These are phyloP conservation scores for Gossypium bickii DNA, from an alignment of 345 rosid genomes.

Conservation along the genomic window DNA sequence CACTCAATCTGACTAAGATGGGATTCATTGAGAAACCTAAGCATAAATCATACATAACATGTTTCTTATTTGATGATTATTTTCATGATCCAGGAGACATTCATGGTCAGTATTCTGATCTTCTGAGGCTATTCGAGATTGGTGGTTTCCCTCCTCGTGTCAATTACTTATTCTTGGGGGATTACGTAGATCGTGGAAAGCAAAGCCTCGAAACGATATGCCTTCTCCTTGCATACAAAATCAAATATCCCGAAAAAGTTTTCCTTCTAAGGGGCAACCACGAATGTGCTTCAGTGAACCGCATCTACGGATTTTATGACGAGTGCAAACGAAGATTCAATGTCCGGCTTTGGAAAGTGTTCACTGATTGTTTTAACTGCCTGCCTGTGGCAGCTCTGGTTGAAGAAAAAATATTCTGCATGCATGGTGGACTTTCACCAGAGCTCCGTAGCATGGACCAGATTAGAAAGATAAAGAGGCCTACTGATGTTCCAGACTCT, in stretches of 20 bases:
- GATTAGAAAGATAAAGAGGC: constrained; percentile 64
- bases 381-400: constrained; percentile 81
- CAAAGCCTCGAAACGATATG: constrained; percentile 90
- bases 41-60: background rate
- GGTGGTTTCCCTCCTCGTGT: constrained; percentile 79
- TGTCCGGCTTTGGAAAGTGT: constrained; percentile 68
- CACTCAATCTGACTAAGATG: background rate
- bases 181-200: constrained; percentile 86
- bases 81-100: constrained; percentile 60
- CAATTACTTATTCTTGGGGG: constrained; percentile 86
- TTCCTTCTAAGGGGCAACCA: constrained; percentile 91
- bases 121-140: constrained; percentile 76
- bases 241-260: constrained; percentile 71
- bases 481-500: constrained; percentile 73
- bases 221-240: constrained; percentile 81
- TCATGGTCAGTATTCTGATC: constrained; percentile 91
- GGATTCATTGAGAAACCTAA: background rate
- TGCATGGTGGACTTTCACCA: constrained; percentile 95
- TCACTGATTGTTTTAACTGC: constrained; percentile 84
- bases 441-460: constrained; percentile 58
- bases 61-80: background rate
- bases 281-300: constrained; percentile 80
- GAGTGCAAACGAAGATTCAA: constrained; percentile 81
- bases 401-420: constrained; percentile 79
- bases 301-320: constrained; percentile 86